A percentile compares a stretch with the other conserved stretches of the same genome.
phyloP scores from a whole-genome alignment of 306 rosid genomes.

The Corylus heterophylla region DNA sequence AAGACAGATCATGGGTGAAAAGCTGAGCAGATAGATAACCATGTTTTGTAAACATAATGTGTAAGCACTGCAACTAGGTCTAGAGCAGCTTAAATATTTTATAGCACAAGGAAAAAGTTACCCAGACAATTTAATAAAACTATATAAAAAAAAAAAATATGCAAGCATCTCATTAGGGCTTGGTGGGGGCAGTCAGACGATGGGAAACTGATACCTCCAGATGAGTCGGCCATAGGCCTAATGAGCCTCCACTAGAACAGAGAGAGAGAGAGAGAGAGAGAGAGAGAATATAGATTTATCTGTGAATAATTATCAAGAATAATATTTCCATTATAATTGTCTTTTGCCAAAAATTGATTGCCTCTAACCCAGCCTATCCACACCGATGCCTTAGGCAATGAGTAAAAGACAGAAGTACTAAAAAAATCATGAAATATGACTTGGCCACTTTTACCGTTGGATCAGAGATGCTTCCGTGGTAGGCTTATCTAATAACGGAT shows the following conservation, averaged over 20 bases:
- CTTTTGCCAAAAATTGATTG: conserved; percentile 18
- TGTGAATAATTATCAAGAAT: neutral
- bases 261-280: neutral
- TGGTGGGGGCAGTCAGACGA: no score
- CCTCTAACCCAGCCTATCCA: conserved; percentile 18
- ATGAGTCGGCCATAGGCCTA: no score
- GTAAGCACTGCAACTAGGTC: neutral
- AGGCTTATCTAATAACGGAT: conserved; percentile 80
- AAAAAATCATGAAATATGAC: neutral
- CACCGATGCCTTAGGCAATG: conserved; percentile 14
- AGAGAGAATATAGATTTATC: neutral
- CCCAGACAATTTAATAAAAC: neutral
- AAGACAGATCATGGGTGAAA: conserved; percentile 30
- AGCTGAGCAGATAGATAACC: conserved; percentile 23
- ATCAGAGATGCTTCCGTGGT: conserved; percentile 73
- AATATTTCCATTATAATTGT: neutral
- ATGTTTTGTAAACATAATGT: neutral
- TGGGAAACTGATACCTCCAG: no score
- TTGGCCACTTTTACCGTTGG: conserved; percentile 52
- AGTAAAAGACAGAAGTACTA: conserved; percentile 12
- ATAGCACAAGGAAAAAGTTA: neutral
- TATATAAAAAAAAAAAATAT: neutral
- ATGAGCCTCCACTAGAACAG: no score
- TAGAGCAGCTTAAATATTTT: neutral
- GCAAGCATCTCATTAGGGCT: neutral